phyloP scores from a whole-genome alignment of 1,139 yeast species.

The Debaryomyces fabryi region DNA sequence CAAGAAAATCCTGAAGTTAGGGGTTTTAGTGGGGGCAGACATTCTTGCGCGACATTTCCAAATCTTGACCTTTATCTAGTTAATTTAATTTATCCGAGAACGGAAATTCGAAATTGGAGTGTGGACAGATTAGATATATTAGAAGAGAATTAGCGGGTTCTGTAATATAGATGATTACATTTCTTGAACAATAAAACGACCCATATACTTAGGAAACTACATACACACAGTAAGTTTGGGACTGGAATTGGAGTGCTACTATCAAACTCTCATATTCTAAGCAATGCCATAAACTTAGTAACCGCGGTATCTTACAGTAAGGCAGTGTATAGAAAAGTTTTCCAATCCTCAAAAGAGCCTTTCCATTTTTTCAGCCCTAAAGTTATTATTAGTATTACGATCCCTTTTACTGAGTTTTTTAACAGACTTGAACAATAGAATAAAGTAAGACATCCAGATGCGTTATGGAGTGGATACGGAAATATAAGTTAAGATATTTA shows the following conservation, averaged over 20 bases:
- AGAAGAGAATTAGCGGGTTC: background rate
- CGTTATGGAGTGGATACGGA: too few relatives aligned
- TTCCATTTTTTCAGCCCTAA: background rate
- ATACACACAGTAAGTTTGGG: background rate
- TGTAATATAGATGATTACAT: background rate
- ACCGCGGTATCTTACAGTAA: background rate
- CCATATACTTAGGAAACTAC: background rate
- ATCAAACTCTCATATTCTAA: background rate
- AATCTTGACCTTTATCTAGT: background rate
- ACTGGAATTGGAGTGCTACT: background rate
- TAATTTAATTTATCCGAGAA: conserved; percentile 1
- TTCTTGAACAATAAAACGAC: background rate
- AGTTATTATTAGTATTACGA: background rate
- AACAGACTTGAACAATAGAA: too few relatives aligned
- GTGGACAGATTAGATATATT: background rate
- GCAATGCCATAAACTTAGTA: background rate
- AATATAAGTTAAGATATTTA: too few relatives aligned
- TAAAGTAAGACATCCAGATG: too few relatives aligned
- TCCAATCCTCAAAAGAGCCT: background rate
- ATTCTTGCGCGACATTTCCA: background rate
- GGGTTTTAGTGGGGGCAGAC: background rate
- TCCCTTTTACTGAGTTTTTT: background rate
- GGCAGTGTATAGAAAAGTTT: background rate
- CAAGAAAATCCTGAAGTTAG: background rate
- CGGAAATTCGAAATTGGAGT: background rate